phyloP scores from a whole-genome alignment of 2,329 filamentous ascomycete genomes.

The Colletotrichum nymphaeae region DNA sequence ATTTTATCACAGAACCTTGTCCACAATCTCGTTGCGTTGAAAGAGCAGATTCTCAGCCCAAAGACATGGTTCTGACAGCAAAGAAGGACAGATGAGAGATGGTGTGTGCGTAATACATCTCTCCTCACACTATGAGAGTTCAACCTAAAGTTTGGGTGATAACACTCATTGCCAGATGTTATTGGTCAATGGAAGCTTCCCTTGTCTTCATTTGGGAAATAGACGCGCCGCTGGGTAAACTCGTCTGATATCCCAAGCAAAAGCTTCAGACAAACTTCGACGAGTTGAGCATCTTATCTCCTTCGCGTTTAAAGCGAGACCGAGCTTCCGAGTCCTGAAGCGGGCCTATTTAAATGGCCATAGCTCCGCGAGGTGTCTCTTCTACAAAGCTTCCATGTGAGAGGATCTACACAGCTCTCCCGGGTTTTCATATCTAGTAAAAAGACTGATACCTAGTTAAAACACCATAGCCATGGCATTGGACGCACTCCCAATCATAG shows the following conservation, averaged over 20 bases:
- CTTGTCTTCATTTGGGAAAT: background rate
- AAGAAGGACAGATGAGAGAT: background rate
- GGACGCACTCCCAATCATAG: constrained; percentile 1
- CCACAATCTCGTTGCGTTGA: no score
- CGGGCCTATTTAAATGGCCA: background rate
- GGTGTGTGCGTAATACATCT: background rate
- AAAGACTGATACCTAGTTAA: no score
- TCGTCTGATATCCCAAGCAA: background rate
- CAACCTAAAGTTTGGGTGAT: background rate
- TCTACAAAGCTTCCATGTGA: no score
- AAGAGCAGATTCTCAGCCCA: background rate
- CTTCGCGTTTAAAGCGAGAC: no score
- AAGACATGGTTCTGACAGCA: background rate
- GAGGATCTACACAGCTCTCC: no score
- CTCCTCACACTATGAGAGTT: background rate
- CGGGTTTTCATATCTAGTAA: no score
- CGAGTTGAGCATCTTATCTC: background rate
- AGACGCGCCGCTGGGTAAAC: background rate
- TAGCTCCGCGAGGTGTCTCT: no score
- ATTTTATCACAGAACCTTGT: background rate
- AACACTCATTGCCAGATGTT: background rate
- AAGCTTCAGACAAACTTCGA: background rate
- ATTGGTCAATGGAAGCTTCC: background rate
- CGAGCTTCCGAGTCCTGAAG: background rate
- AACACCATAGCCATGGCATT: background rate